Conservation (phyloP, 2,329 filamentous ascomycete species). For the Stemphylium vesicarium region DNA sequence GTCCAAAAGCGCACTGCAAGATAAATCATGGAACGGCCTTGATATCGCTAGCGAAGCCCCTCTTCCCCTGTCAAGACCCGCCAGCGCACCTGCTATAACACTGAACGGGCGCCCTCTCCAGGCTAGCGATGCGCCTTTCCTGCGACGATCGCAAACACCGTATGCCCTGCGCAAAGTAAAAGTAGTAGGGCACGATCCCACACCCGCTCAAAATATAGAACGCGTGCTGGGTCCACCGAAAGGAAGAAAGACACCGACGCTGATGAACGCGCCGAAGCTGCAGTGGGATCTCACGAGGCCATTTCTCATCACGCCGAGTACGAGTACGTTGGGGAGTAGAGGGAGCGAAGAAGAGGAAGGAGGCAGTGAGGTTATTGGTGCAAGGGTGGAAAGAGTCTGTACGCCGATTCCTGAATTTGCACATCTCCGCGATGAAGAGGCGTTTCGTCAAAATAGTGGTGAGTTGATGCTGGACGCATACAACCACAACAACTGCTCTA, state of each 20-base stretch:
- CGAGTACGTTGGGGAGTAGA: not conserved
- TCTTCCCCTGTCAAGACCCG: not conserved
- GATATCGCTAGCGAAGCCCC: not conserved
- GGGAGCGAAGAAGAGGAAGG: not conserved
- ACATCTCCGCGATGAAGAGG: not conserved
- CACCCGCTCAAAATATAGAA: not conserved
- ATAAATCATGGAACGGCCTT: not conserved
- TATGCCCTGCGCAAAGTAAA: not conserved
- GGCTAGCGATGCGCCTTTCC: not conserved
- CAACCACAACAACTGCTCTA: not conserved
- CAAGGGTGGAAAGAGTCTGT: not conserved
- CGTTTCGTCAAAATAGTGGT: too few species aligned
- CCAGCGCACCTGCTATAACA: not conserved
- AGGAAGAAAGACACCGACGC: constrained; percentile 4
- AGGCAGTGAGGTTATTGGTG: not conserved
- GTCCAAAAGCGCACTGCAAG: not conserved
- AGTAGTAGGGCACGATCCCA: not conserved
- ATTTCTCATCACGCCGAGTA: not conserved
- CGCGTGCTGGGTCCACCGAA: not conserved
- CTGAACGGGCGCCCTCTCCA: not conserved
- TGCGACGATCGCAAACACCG: not conserved
- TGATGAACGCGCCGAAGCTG: constrained; percentile 1
- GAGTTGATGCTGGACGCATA: not conserved
- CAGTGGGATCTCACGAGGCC: constrained; percentile 2
- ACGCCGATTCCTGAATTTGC: not conserved